A percentile compares a stretch with the other conserved stretches of the same genome.
Evolutionary conservation across 352 stramenopile genomes (phyloP).

Genomic region (Blastocystis sp.): DNA sequence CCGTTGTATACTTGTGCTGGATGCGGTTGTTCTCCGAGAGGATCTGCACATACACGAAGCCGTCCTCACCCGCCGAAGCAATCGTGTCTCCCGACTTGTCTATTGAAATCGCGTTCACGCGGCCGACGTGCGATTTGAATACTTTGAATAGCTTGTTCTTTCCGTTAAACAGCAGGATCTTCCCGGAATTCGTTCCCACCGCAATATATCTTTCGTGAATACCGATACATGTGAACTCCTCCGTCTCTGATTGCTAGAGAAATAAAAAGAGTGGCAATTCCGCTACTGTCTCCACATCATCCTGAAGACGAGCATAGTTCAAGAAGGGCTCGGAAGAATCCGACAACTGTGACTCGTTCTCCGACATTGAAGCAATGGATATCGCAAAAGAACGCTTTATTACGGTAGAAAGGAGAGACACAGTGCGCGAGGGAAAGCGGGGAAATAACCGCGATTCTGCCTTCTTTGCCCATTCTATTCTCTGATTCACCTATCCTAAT

Average conservation of each 20-base stretch:
- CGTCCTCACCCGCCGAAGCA: conserved; percentile 57
- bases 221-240: conserved; percentile 23
- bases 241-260: conserved; percentile 33
- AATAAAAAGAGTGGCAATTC: background rate
- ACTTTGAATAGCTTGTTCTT: conserved; percentile 65
- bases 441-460: no score
- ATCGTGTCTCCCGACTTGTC: conserved; percentile 53
- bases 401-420: no score
- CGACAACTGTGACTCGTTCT: conserved; percentile 37
- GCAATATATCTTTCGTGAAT: conserved; percentile 59
- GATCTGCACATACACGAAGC: conserved; percentile 38
- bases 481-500: no score
- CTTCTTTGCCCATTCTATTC: no score
- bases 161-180: conserved; percentile 38
- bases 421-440: no score
- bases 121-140: conserved; percentile 30
- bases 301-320: conserved; percentile 62
- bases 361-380: conserved; percentile 9
- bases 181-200: conserved; percentile 56
- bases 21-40: conserved; percentile 40
- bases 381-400: no score
- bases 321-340: conserved; percentile 47
- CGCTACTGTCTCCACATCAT: conserved; percentile 45
- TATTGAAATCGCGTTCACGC: conserved; percentile 53
- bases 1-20: conserved; percentile 49